A percentile compares a stretch with the other conserved stretches of the same genome.
Conservation (phyloP, 805 yeast species). For the Myxozyma neglecta region DNA sequence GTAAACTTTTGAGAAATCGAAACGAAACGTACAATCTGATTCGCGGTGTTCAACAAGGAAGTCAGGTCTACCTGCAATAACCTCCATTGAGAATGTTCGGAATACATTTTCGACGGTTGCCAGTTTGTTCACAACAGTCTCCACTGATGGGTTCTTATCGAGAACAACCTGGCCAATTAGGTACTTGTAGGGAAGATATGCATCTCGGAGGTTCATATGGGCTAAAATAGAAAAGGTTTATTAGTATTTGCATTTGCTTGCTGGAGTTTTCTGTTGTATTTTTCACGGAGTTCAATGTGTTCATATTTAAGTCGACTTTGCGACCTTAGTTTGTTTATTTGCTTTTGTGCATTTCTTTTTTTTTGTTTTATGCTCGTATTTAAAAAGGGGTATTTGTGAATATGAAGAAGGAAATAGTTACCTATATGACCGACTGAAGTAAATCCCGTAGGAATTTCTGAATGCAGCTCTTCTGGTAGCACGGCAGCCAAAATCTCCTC, state of each 20-base stretch:
- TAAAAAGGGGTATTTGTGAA: neutral
- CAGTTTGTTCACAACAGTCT: constrained; percentile 88
- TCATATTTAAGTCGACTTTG: too few relatives aligned
- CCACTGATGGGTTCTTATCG: constrained; percentile 79
- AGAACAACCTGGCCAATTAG: constrained; percentile 87
- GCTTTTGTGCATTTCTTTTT: neutral
- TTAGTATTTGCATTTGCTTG: neutral
- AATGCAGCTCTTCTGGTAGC: constrained; percentile 66
- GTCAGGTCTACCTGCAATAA: constrained; percentile 80
- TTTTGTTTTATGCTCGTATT: too few relatives aligned
- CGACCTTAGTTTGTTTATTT: neutral
- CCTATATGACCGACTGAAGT: constrained; percentile 87
- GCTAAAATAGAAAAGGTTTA: constrained; percentile 46
- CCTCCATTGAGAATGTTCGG: constrained; percentile 91
- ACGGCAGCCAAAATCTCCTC: constrained; percentile 82
- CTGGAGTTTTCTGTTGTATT: neutral
- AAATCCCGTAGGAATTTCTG: constrained; percentile 85
- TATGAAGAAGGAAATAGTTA: constrained; percentile 4
- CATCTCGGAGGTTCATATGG: constrained; percentile 80
- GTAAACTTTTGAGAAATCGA: constrained; percentile 91
- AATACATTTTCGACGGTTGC: constrained; percentile 83
- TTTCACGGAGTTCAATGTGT: neutral
- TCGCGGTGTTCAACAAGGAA: constrained; percentile 73
- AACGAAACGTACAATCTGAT: constrained; percentile 77
- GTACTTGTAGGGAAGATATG: constrained; percentile 75